phyloP scores from a whole-genome alignment of 2,329 filamentous ascomycete species.

The Sordariomycetes sp. region DNA sequence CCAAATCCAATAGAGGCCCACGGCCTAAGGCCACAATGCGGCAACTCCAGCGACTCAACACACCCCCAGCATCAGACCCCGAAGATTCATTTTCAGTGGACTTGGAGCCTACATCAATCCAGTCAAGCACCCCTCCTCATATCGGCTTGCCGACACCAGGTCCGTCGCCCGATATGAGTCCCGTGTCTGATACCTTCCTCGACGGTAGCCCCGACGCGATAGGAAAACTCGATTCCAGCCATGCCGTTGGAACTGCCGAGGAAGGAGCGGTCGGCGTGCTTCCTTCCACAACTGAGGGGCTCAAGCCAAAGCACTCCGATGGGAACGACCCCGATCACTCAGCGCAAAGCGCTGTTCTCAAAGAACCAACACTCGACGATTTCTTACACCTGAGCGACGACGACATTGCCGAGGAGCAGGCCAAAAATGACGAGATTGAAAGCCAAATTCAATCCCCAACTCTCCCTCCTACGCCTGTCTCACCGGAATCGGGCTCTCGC shows the following conservation, averaged over 20 bases:
- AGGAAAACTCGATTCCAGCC: background rate
- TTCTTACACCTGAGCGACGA: slow-evolving; percentile 42
- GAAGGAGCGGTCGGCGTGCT: background rate
- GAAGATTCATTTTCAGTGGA: slow-evolving; percentile 5
- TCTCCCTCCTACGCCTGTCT: slow-evolving; percentile 4
- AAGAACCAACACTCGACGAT: slow-evolving; percentile 38
- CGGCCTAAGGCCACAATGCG: background rate
- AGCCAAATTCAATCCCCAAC: background rate
- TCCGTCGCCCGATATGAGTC: slow-evolving; percentile 18
- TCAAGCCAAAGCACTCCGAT: background rate
- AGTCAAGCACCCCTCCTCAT: slow-evolving; percentile 8
- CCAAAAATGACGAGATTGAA: background rate
- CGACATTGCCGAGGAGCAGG: slow-evolving; percentile 36
- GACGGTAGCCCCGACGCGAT: slow-evolving; percentile 6
- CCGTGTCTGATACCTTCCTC: slow-evolving; percentile 12
- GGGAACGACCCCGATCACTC: background rate
- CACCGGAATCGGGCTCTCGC: slow-evolving; percentile 9
- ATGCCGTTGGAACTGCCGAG: background rate
- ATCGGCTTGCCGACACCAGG: slow-evolving; percentile 17
- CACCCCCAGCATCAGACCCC: slow-evolving; percentile 18
- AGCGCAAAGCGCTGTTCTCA: slow-evolving; percentile 17
- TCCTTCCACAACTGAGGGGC: background rate
- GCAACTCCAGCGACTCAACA: slow-evolving; percentile 13
- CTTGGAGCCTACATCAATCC: slow-evolving; percentile 12
- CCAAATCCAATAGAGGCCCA: background rate